These are phyloP conservation scores for Domatiomyces globalis DNA, from an alignment of 2,329 filamentous ascomycete genomes.

Conservation along the genomic window DNA sequence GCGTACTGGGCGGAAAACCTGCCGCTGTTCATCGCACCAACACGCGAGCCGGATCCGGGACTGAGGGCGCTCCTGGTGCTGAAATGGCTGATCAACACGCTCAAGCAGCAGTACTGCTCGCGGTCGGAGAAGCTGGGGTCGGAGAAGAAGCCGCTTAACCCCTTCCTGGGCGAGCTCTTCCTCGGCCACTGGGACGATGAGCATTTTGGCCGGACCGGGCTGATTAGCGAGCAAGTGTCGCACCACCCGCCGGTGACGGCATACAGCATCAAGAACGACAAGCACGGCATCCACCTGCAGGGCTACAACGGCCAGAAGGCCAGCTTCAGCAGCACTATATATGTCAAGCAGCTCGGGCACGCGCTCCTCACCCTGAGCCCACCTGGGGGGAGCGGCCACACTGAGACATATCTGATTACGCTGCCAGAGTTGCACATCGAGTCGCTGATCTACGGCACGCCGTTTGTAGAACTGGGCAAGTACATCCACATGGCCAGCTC, in stretches of 20 bases:
- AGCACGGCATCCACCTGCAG: slow-evolving; percentile 58
- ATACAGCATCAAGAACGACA: slow-evolving; percentile 78
- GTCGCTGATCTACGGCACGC: slow-evolving; percentile 58
- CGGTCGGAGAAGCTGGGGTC: slow-evolving; percentile 69
- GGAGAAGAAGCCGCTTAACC: slow-evolving; percentile 96
- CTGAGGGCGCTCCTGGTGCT: slow-evolving; percentile 68
- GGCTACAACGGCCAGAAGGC: slow-evolving; percentile 96
- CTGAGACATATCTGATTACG: slow-evolving; percentile 75
- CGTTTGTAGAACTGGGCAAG: slow-evolving; percentile 82
- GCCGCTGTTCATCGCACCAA: slow-evolving; percentile 58
- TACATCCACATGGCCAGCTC: slow-evolving; percentile 74
- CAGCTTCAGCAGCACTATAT: slow-evolving; percentile 83
- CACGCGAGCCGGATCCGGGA: slow-evolving; percentile 56
- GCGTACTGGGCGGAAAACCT: slow-evolving; percentile 63
- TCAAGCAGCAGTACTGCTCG: slow-evolving; percentile 66
- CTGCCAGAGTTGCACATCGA: slow-evolving; percentile 87
- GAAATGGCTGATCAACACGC: slow-evolving; percentile 77
- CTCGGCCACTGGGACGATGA: slow-evolving; percentile 76
- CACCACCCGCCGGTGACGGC: slow-evolving; percentile 93
- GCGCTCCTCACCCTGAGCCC: slow-evolving; percentile 57
- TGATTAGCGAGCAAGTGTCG: slow-evolving; percentile 86
- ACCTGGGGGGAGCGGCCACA: slow-evolving; percentile 34
- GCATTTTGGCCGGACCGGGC: slow-evolving; percentile 57
- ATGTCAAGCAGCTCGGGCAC: slow-evolving; percentile 88
- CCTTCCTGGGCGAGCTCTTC: slow-evolving; percentile 90